These are phyloP conservation scores for Astrephomene gubernaculifera DNA, from an alignment of 139 green algal species.

Conservation along the genomic window DNA sequence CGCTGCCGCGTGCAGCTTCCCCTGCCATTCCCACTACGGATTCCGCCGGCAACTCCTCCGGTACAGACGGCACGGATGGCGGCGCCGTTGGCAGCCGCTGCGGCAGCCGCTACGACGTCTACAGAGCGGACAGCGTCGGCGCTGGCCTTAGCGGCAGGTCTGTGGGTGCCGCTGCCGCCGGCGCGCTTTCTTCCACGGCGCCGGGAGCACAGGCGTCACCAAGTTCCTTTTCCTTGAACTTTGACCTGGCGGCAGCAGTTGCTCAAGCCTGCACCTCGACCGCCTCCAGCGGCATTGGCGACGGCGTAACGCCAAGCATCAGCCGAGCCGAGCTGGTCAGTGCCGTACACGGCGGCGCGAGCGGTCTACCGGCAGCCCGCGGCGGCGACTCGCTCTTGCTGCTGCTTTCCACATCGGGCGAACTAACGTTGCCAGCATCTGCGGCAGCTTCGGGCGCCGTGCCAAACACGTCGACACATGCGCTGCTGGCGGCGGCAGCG, in stretches of 20 bases:
- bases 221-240: neutral
- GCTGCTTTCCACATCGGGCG: neutral
- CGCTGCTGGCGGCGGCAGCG: neutral
- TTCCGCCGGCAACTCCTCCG: neutral
- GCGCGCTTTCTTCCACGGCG: neutral
- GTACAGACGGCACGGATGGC: slow-evolving; percentile 13
- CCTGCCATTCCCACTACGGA: neutral
- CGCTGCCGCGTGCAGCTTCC: neutral
- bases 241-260: neutral
- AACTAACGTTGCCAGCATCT: neutral
- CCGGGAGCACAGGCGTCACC: too few species aligned
- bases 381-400: slow-evolving; percentile 1
- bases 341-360: too few species aligned
- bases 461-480: neutral
- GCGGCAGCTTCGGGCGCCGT: neutral
- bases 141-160: neutral
- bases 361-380: too few species aligned
- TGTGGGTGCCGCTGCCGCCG: neutral
- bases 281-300: too few species aligned
- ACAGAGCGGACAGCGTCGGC: neutral
- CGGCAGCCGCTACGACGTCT: neutral
- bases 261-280: too few species aligned
- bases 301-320: too few species aligned
- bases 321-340: too few species aligned
- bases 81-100: neutral